phyloP scores from a whole-genome alignment of 2,329 filamentous ascomycete species.

The Trichoderma hamatum region DNA sequence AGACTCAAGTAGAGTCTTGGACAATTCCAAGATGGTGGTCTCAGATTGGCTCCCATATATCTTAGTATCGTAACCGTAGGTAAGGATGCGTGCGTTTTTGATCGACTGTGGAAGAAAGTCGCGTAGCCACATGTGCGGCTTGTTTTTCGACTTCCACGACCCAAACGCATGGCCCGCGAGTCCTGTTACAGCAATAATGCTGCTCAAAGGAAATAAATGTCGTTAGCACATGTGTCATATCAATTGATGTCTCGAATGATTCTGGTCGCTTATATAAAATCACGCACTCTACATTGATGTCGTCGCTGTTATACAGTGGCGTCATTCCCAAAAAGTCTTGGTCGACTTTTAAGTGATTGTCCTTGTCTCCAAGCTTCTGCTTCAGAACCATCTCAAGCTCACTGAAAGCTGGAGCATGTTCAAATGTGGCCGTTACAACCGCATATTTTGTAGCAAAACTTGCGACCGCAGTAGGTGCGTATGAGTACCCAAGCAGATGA shows the following conservation, averaged over 20 bases:
- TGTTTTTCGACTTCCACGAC: conserved; percentile 35
- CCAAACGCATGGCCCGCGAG: conserved; percentile 38
- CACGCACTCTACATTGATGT: background rate
- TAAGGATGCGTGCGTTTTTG: conserved; percentile 32
- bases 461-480: background rate
- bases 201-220: background rate
- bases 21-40: conserved; percentile 27
- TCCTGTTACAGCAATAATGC: conserved; percentile 37
- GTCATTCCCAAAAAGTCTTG: conserved; percentile 6
- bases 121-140: conserved; percentile 37
- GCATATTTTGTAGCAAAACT: background rate
- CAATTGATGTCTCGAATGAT: no score
- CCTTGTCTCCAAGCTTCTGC: background rate
- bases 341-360: background rate
- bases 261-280: background rate
- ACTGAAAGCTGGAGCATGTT: background rate
- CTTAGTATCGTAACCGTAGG: conserved; percentile 39
- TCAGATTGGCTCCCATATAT: conserved; percentile 32
- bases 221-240: no score
- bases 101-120: conserved; percentile 36
- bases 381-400: background rate
- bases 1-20: background rate
- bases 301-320: background rate
- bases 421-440: background rate
- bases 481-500: background rate